phyloP scores from a whole-genome alignment of 2,329 filamentous ascomycete genomes.

The Alternaria infectoria region DNA sequence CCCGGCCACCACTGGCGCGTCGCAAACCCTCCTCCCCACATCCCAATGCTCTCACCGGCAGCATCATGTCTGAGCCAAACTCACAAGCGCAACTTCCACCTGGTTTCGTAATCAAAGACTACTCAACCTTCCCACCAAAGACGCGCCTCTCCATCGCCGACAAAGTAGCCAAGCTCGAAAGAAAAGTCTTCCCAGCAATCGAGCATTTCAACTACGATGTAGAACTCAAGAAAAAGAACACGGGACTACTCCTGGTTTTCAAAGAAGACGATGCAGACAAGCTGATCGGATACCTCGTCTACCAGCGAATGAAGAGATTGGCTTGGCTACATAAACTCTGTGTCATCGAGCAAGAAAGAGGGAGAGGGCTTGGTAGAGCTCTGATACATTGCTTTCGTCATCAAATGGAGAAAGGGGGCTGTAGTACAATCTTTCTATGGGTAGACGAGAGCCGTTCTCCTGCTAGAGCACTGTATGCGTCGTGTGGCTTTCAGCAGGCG shows the following conservation, averaged over 20 bases:
- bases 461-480: constrained; percentile 55
- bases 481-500: constrained; percentile 54
- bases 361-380: constrained; percentile 54
- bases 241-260: constrained; percentile 49
- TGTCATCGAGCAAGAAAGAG: constrained; percentile 54
- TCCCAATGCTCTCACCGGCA: not conserved
- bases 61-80: constrained; percentile 8
- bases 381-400: constrained; percentile 53
- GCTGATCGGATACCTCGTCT: constrained; percentile 53
- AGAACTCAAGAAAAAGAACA: constrained; percentile 59
- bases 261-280: constrained; percentile 20
- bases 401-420: constrained; percentile 55
- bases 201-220: constrained; percentile 58
- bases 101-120: constrained; percentile 19
- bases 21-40: not conserved
- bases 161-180: constrained; percentile 50
- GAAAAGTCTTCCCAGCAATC: constrained; percentile 58
- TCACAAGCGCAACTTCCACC: not conserved
- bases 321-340: constrained; percentile 61
- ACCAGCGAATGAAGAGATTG: constrained; percentile 34
- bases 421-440: constrained; percentile 58
- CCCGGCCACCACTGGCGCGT: not conserved
- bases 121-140: constrained; percentile 25
- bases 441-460: constrained; percentile 56
- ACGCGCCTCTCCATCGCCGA: constrained; percentile 23